These are phyloP conservation scores for Trichoderma breve DNA, from an alignment of 2,329 filamentous ascomycete genomes.

Conservation along the genomic window DNA sequence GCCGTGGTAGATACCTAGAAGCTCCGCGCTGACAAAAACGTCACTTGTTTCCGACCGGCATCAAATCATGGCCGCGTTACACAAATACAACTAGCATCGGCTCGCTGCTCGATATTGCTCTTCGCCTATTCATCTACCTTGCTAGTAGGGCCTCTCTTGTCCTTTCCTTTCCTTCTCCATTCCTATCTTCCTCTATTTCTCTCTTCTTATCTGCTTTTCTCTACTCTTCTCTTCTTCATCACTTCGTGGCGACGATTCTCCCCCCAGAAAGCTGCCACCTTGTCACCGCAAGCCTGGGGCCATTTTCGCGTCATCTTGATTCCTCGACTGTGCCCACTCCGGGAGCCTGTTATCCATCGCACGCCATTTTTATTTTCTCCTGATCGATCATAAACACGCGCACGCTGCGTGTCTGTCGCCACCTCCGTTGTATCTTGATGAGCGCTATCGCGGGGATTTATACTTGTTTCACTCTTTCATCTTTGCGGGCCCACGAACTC, in stretches of 20 bases:
- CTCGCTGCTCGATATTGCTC: background rate
- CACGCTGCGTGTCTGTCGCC: background rate
- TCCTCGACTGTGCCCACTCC: background rate
- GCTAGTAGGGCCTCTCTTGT: background rate
- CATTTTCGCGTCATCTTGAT: background rate
- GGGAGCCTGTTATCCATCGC: background rate
- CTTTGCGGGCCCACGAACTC: background rate
- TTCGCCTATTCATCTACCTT: constrained; percentile 5
- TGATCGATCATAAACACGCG: background rate
- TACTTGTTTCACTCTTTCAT: background rate
- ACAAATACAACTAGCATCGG: background rate
- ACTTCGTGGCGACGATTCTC: background rate
- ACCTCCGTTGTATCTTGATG: background rate
- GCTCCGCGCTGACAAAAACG: background rate
- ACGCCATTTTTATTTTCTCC: background rate
- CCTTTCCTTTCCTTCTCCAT: background rate
- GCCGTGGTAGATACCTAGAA: background rate
- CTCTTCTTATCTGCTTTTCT: background rate
- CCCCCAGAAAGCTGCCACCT: background rate
- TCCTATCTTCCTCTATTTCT: background rate
- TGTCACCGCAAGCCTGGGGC: background rate
- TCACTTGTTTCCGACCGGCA: background rate
- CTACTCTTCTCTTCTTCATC: background rate
- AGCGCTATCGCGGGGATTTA: background rate
- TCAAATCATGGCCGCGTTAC: background rate